Base-by-base conservation (phyloP, 1,139 yeast species). In the Taphrina deformans region DNA sequence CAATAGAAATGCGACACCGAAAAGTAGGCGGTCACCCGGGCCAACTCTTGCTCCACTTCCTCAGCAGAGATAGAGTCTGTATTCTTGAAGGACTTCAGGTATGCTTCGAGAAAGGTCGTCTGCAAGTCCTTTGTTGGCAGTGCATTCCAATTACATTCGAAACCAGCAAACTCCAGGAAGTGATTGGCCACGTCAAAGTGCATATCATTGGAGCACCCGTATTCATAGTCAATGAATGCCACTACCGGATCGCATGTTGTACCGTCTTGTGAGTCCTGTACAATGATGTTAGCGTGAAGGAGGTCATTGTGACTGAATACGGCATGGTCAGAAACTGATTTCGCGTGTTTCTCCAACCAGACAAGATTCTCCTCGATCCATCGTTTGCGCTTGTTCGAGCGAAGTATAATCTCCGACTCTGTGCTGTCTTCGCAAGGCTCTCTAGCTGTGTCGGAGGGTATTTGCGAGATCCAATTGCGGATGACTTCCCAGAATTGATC, bases 151-250 rank as follows among this genome's bases (percentile, higher is more conserved):
- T 85, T 84, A 74, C 95, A 88, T 68, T 85, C 85, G 71, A 87
- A 87, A 0, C 96, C 96, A 73, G 88, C 95, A 93, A 93, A 88
- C 75, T 88, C 96, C 73, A 88, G 86, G 70, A 88, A 84, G 75
- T 88, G 95, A 73, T 88, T 88, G n/a, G 95, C 90, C 24, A 88
- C 84, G 73, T 88, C 96, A 73, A 87, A 88, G 0, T 89, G 93
- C 66, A 93, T 76, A 1, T 95, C 92, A 1, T 90, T 89, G 2
- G 89, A 88, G 71, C 86, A 80, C 82, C 89, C 85, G 72, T 88
- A 88, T 76, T 88, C 96, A 73, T 88, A 88, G 73, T 88, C 96
- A 62, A 88, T 88, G 72, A 88, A 87, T 29, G 84, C 80, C 18
- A 87, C 63, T 5, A 35, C 35, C n/a, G 52, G 46, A 5, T 31